A percentile compares a stretch with the other conserved stretches of the same genome.
Conservation (phyloP, 495 filamentous ascomycete species). For the Parathielavia hyrcaniae region DNA sequence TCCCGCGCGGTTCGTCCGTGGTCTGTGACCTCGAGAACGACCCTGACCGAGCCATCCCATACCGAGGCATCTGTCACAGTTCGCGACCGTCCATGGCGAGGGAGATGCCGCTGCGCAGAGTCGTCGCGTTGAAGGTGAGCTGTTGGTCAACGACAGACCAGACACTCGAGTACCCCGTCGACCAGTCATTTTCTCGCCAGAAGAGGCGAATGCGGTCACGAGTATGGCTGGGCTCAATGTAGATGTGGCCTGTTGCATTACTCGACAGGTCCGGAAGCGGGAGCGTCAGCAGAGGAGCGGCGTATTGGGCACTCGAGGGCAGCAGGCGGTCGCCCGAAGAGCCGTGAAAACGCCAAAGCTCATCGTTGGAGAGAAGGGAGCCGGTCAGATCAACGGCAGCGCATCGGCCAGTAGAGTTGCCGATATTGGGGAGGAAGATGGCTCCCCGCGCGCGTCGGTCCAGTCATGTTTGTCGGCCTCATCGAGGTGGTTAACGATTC, state of each 20-base stretch:
- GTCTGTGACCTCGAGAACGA: constrained; percentile 2
- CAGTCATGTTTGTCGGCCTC: constrained; percentile 1
- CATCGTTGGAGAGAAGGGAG: constrained; percentile 1
- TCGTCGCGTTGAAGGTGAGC: constrained; percentile 3
- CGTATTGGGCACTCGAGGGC: not conserved
- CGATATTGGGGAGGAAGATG: constrained; percentile 7
- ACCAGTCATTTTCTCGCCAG: constrained; percentile 1
- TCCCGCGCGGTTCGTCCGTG: not conserved
- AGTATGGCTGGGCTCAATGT: not conserved
- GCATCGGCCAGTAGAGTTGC: not conserved
- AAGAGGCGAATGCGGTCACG: not conserved
- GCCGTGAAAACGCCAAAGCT: constrained; percentile 4
- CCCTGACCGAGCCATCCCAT: constrained; percentile 4
- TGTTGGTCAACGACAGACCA: not conserved
- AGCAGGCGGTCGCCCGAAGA: not conserved
- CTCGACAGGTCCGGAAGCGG: not conserved
- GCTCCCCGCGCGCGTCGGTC: not conserved
- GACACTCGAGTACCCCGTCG: not conserved
- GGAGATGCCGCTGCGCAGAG: not conserved
- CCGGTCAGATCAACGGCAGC: not conserved
- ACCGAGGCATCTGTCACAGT: not conserved
- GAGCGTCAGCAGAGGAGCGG: not conserved
- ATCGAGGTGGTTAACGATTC: not conserved
- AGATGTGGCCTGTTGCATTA: not conserved
- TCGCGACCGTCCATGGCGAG: constrained; percentile 2